phyloP scores from a whole-genome alignment of 331 rosid genomes.

The Erythrophleum ivorense region DNA sequence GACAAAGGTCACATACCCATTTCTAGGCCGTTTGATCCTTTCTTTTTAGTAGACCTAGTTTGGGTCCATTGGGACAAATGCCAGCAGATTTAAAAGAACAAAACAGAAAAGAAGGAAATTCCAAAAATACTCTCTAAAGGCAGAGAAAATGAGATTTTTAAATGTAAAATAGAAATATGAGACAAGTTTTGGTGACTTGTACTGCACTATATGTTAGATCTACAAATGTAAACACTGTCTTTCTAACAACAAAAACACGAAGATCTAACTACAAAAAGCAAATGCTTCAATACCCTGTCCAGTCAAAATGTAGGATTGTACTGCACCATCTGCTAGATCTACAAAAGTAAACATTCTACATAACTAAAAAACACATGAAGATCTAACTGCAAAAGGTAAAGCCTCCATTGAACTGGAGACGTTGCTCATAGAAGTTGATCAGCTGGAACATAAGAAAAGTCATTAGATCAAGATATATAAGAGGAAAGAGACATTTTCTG shows the following conservation, averaged over 20 bases:
- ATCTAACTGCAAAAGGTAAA: conserved; percentile 40
- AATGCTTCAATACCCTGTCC: too few relatives aligned
- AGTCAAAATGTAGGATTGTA: too few relatives aligned
- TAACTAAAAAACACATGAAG: conserved; percentile 34
- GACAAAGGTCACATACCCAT: too few relatives aligned
- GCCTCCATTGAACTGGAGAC: conserved; percentile 64
- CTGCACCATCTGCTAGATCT: conserved; percentile 52
- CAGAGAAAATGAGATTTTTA: not conserved
- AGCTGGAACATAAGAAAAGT: conserved; percentile 57
- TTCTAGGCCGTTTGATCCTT: too few relatives aligned
- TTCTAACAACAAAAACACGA: not conserved
- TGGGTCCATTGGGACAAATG: not conserved
- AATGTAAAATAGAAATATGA: not conserved
- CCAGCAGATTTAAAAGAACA: not conserved
- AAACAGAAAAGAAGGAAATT: not conserved
- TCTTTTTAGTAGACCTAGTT: too few relatives aligned
- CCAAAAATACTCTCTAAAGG: not conserved
- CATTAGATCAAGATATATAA: conserved; percentile 11
- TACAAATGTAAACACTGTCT: not conserved
- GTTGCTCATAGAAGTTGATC: conserved; percentile 91
- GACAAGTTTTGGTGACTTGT: not conserved
- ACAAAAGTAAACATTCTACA: conserved; percentile 42
- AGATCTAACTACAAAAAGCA: not conserved
- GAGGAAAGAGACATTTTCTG: conserved; percentile 1
- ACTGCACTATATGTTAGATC: not conserved